Base-by-base conservation (phyloP, 2,329 filamentous ascomycete genomes). In the Pyricularia pennisetigena region DNA sequence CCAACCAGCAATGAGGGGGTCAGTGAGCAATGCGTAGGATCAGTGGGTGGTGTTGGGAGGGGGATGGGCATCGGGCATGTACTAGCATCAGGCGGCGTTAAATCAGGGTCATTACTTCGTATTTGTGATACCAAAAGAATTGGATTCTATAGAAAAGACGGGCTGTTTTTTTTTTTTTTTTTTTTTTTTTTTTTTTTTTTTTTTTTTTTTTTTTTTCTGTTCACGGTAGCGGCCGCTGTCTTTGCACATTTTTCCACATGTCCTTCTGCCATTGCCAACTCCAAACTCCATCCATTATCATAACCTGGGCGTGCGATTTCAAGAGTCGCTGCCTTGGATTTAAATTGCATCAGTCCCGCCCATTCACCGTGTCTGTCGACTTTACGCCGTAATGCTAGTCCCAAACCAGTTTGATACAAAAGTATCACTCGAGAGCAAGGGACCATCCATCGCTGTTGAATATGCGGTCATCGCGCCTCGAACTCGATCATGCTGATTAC, bases 401-500 rank as follows among this genome's bases (percentile, higher is more conserved):
- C 41, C 20, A n/a, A 3, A n/a, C 20, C 41, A n/a, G n/a, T 8
- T 8, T 16, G n/a, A 6, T 7, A 49, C 4, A n/a, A 20, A 7
- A 49, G 9, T 6, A 7, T n/a, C 41, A 9, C 41, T 49, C 6
- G 20, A 49, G 6, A n/a, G 41, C 16, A 2, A 20, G 6, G 20
- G 41, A 49, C 23, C 1, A 24, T 24, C 23, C 1, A 24, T 24
- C 23, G 57, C 23, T 23, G 23, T 8, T 26, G n/a, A 23, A 26
- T 26, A 12, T 26, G 65, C 7, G 7, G 26, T 28, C 10, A 98
- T 80, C 94, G 88, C 67, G 95, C 95, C 83, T 99, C 94, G 76
- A 99, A 98, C 81, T 99, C 95, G 67, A 98, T 94, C 94, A 98
- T 97, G 16, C 10, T 69, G 23, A 68, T 26, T 26, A 68, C 77